Evolutionary conservation across 2,329 filamentous ascomycete genomes (phyloP), one percentile per base, ranked within the genome.

Genomic region (Phaeophleospora eucalypticola): DNA sequence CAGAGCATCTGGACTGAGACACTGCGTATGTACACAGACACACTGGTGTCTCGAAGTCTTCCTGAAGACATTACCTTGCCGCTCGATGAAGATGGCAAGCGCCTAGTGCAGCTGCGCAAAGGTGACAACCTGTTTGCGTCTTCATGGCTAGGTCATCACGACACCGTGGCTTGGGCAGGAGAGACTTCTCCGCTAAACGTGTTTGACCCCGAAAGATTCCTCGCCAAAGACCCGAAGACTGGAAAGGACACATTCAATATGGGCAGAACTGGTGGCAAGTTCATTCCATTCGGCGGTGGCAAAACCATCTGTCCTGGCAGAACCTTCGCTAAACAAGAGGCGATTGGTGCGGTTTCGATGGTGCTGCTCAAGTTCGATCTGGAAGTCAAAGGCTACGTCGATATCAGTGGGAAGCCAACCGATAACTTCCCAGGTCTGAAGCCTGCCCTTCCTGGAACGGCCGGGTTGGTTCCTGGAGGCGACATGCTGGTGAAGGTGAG

Each of bases 1-100:
- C 62, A 66, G 36, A 64, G 61, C 36, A 51, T 67, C 15, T 67
- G 60, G 53, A 58, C 58, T 6, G 65, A 68, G 46, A 56, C 56
- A 3, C 47, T 68, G n/a, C 58, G 64, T 1, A 36, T 68, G 4
- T 65, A 66, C 43, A 57, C 59, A 9, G 62, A 64, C 37, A 48
- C 64, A 8, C 51, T 65, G 2, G 54, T 68, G 1, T 62, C 60
- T 7, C 55, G 65, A 4, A 61, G 56, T 20, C 34, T 64, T 4
- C 41, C 51, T 6, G 52, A 65, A 33, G 58, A 63, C 34, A 43
- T 64, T 14, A 41, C 45, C 0, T 44, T 68, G 1, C 63, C 63
- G 1, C 40, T 62, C 4, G 59, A 62, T 34, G 56, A 59, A 19
- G 56, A 58, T 18, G 57, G 57, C 24, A 61, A 61, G 43, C 43